Percentiles rank a stretch among this genome's conserved stretches.
These are phyloP conservation scores for Annulohypoxylon maeteangense DNA, from an alignment of 495 filamentous ascomycete genomes.

Conservation along the genomic window DNA sequence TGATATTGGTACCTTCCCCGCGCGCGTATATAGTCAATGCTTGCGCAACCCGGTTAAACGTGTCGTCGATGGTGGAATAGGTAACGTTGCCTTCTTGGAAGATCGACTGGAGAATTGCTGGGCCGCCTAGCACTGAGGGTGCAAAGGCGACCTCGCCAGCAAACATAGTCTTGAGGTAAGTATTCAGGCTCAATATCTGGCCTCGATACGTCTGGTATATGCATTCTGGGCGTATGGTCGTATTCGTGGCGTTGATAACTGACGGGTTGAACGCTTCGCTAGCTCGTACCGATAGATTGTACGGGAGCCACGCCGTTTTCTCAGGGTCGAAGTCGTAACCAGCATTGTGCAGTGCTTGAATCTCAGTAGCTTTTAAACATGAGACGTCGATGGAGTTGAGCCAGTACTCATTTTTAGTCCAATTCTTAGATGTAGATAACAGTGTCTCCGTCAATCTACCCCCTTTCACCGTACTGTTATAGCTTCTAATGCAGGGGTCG, in stretches of 20 bases:
- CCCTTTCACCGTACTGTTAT: slow-evolving; percentile 4
- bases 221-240: slow-evolving; percentile 22
- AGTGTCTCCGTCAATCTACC: slow-evolving; percentile 29
- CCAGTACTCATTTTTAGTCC: not conserved
- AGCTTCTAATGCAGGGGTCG: slow-evolving; percentile 30
- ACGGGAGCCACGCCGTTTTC: slow-evolving; percentile 1
- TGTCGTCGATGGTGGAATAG: slow-evolving; percentile 16
- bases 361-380: slow-evolving; percentile 18
- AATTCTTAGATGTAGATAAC: slow-evolving; percentile 10
- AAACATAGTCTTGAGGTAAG: slow-evolving; percentile 3
- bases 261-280: not conserved
- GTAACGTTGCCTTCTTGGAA: slow-evolving; percentile 29
- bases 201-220: slow-evolving; percentile 14
- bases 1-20: slow-evolving; percentile 1
- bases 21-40: slow-evolving; percentile 16
- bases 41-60: slow-evolving; percentile 22
- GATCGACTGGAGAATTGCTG: slow-evolving; percentile 11
- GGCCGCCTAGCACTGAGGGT: not conserved
- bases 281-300: not conserved
- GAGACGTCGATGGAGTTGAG: slow-evolving; percentile 10
- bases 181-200: not conserved
- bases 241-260: not conserved
- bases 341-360: slow-evolving; percentile 9
- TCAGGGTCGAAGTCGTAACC: slow-evolving; percentile 16
- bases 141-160: not conserved